phyloP scores from a whole-genome alignment of 2,329 filamentous ascomycete genomes.

The Botrytis deweyae region DNA sequence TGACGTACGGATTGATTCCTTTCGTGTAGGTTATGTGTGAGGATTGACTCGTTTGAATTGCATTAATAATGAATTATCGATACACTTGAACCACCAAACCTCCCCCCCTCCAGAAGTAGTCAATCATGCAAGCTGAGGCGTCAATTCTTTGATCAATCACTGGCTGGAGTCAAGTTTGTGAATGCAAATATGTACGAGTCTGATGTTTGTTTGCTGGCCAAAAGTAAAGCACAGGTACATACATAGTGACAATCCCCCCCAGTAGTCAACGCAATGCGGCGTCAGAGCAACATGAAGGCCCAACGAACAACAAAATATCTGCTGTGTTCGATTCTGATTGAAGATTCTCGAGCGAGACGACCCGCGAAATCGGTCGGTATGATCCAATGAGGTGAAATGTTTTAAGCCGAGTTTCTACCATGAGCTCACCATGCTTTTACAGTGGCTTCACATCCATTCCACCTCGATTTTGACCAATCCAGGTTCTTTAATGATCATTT shows the following conservation, averaged over 20 bases:
- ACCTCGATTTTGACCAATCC: constrained; percentile 19
- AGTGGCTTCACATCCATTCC: constrained; percentile 15
- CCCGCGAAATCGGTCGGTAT: constrained; percentile 17
- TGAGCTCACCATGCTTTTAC: constrained; percentile 20
- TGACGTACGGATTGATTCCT: not conserved
- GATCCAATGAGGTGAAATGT: constrained; percentile 12
- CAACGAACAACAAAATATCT: constrained; percentile 24
- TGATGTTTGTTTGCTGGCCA: constrained; percentile 23
- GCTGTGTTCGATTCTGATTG: constrained; percentile 24
- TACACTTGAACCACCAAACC: constrained; percentile 9
- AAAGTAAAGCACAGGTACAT: constrained; percentile 20
- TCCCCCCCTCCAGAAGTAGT: not conserved
- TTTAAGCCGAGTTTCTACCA: constrained; percentile 16
- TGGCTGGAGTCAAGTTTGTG: constrained; percentile 11
- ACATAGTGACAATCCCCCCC: constrained; percentile 7
- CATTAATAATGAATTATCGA: constrained; percentile 3
- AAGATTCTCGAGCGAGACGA: constrained; percentile 18
- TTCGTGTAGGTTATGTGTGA: not conserved
- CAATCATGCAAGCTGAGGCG: constrained; percentile 3
- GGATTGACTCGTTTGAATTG: constrained; percentile 16
- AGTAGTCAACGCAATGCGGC: constrained; percentile 23
- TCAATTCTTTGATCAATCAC: constrained; percentile 1
- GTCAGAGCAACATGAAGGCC: constrained; percentile 23
- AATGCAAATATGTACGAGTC: constrained; percentile 16
- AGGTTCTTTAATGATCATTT: not conserved